These are phyloP conservation scores for Arthrobotrys musiformis DNA, from an alignment of 2,329 filamentous ascomycete species.

Conservation along the genomic window DNA sequence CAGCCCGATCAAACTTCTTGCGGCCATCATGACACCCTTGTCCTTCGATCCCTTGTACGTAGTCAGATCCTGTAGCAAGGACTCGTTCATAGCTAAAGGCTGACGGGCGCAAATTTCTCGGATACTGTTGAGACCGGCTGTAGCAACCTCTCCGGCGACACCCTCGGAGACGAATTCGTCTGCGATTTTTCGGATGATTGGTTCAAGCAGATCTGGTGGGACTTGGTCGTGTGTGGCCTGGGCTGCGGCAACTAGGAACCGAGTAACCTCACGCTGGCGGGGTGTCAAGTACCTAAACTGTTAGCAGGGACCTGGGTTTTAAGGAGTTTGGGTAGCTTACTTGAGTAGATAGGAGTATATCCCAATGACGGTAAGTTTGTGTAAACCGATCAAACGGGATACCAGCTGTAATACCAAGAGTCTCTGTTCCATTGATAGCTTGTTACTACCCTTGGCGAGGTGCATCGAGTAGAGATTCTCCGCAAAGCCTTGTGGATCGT, in stretches of 20 bases:
- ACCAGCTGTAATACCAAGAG: conserved; percentile 90
- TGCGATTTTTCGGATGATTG: conserved; percentile 91
- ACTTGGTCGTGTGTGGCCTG: conserved; percentile 92
- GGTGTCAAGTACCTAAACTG: conserved; percentile 76
- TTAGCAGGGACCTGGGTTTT: neutral
- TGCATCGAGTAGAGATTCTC: conserved; percentile 92
- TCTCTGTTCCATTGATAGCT: conserved; percentile 86
- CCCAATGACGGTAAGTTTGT: conserved; percentile 87
- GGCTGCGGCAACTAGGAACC: conserved; percentile 89
- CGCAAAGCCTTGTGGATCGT: conserved; percentile 93
- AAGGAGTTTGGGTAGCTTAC: conserved; percentile 38
- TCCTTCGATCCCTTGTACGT: conserved; percentile 98
- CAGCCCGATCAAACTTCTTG: conserved; percentile 86
- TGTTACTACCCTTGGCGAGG: conserved; percentile 84
- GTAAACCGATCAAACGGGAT: conserved; percentile 87
- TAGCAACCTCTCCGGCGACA: conserved; percentile 86
- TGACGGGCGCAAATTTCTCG: conserved; percentile 92
- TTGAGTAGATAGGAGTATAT: conserved; percentile 98
- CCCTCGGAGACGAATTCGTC: conserved; percentile 99
- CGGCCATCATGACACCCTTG: conserved; percentile 99
- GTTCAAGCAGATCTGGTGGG: conserved; percentile 90
- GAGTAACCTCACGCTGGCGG: conserved; percentile 87
- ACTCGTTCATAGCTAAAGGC: conserved; percentile 95
- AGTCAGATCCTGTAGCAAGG: conserved; percentile 92
- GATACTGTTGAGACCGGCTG: conserved; percentile 92